phyloP scores from a whole-genome alignment of 129 eudicot species.

The Silybum marianum region DNA sequence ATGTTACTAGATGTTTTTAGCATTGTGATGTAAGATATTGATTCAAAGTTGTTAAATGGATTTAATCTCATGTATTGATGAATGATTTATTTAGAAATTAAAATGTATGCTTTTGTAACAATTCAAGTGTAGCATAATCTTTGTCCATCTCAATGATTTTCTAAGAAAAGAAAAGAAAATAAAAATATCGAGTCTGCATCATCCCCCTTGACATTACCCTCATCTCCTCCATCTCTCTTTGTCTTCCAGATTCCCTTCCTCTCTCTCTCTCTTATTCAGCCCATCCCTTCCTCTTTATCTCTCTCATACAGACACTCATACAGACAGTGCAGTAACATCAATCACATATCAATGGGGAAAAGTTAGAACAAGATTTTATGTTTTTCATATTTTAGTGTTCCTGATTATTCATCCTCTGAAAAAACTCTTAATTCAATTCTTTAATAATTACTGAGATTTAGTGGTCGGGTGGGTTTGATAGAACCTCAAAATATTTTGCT shows the following conservation, averaged over 20 bases:
- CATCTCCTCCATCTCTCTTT: slow-evolving; percentile 18
- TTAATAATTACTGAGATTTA: slow-evolving; percentile 32
- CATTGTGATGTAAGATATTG: background rate
- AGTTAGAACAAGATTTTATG: slow-evolving; percentile 4
- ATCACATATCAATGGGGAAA: slow-evolving; percentile 16
- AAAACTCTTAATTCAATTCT: too few species aligned
- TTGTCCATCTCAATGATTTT: slow-evolving; percentile 12
- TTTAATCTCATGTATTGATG: background rate
- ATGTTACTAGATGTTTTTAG: too few species aligned
- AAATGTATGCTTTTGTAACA: slow-evolving; percentile 11
- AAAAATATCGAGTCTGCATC: slow-evolving; percentile 27
- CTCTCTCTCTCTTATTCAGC: background rate
- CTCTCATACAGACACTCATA: background rate
- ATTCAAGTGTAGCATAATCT: slow-evolving; percentile 17
- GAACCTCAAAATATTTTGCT: background rate
- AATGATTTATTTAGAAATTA: background rate
- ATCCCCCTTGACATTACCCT: slow-evolving; percentile 36
- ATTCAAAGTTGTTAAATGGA: background rate
- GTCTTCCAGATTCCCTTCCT: slow-evolving; percentile 7
- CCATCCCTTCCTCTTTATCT: background rate
- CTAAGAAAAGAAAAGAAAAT: background rate
- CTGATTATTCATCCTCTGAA: too few species aligned
- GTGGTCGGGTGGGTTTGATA: slow-evolving; percentile 17
- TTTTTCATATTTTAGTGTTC: too few species aligned
- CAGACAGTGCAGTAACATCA: slow-evolving; percentile 27